Evolutionary conservation across 805 yeast species (phyloP), one percentile per base, ranked within the genome.

Genomic region (Suhomyces xylopsoci): DNA sequence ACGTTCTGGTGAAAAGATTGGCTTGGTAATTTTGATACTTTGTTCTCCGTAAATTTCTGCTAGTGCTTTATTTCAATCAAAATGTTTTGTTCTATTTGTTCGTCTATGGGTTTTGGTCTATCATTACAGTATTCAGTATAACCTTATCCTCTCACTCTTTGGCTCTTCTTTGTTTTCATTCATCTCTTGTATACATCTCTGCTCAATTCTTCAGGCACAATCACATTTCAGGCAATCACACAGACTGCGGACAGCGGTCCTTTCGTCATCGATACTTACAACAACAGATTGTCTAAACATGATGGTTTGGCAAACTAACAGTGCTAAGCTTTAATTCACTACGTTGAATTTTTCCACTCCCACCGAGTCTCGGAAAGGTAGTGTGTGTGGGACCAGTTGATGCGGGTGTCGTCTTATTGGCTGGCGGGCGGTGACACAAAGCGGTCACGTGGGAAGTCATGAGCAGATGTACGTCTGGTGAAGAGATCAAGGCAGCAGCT

Each of bases 271-370:
- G 14, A 48, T 62, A 72, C 77, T 60, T 72, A 72, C 77, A 67
- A 54, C 57, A 54, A 71, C 69, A 58, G 76, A 65, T 62, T 70
- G 76, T 70, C 73, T 72, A 61, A 71, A 69, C 77, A 72, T 72
- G 53, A 47, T 53, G 32, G 43, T 24, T 19, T 42, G 45, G 45
- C 25, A 38, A 38, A 38, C 42, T 38, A 38, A 38, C 42, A 17
- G 17, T 38, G 19, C 42, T 10, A 38, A 5, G 20, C n/a, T 38
- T 24, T 10, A 38, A 7, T 19, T 17, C 42, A 17, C 42, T 38
- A 45, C 43, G 38, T 19, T 48, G 51, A 48, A 30, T 48, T 48
- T 48, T 48, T 48, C 51, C 43, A 9, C 41, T 46, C 41, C 44
- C 45, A 40, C 51, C 51, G 51, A 48, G 15, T 41, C 51, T 48